A percentile compares a stretch with the other conserved stretches of the same genome.
phyloP scores from a whole-genome alignment of 1,139 yeast genomes.

The Saccharomyces hybrid region DNA sequence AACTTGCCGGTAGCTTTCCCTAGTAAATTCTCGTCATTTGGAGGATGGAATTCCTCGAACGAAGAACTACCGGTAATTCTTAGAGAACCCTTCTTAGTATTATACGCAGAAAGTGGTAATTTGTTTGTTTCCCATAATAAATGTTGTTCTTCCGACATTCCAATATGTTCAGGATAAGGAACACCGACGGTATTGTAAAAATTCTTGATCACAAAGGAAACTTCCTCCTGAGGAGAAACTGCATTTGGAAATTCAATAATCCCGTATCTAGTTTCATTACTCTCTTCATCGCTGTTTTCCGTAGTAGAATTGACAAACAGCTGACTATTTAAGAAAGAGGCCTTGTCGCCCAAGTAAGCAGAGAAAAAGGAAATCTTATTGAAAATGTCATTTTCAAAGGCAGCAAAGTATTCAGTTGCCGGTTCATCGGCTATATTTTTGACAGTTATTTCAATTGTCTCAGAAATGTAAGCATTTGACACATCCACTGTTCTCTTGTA shows the following conservation, averaged over 20 bases:
- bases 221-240: slow-evolving; percentile 52
- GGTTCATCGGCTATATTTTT: slow-evolving; percentile 55
- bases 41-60: slow-evolving; percentile 27
- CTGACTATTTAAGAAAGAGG: slow-evolving; percentile 30
- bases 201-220: slow-evolving; percentile 46
- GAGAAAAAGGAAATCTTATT: slow-evolving; percentile 44
- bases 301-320: slow-evolving; percentile 31
- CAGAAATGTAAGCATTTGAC: slow-evolving; percentile 58
- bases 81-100: slow-evolving; percentile 46
- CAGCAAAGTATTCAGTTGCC: slow-evolving; percentile 41
- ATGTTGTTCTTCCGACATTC: slow-evolving; percentile 55
- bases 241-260: slow-evolving; percentile 54
- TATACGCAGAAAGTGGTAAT: slow-evolving; percentile 57
- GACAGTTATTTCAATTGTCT: slow-evolving; percentile 47
- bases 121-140: slow-evolving; percentile 50
- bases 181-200: slow-evolving; percentile 43
- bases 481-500: slow-evolving; percentile 49
- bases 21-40: slow-evolving; percentile 32
- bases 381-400: slow-evolving; percentile 40
- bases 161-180: slow-evolving; percentile 60
- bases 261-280: slow-evolving; percentile 36
- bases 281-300: slow-evolving; percentile 15
- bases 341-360: slow-evolving; percentile 35
- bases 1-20: slow-evolving; percentile 20
- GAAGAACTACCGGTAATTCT: slow-evolving; percentile 39